These are phyloP conservation scores for Tripidium arundinaceum DNA, from an alignment of 202 grass and related monocot species.

Conservation along the genomic window DNA sequence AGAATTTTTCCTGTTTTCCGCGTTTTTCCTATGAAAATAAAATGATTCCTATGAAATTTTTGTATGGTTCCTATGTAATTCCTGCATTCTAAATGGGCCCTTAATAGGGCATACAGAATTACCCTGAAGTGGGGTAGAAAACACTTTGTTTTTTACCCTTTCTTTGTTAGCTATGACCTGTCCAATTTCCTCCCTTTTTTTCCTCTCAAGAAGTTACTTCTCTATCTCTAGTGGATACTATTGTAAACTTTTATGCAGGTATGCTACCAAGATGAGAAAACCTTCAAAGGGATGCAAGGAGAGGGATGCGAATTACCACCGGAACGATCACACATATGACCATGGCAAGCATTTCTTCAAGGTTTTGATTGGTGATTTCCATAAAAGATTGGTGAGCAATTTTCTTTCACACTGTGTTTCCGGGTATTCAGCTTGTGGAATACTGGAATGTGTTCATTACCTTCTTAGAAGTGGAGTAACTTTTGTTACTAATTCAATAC, in stretches of 20 bases:
- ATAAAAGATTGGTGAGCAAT: constrained; percentile 30
- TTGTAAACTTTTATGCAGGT: not conserved
- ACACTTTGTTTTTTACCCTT: not conserved
- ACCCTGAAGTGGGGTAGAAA: too few relatives aligned
- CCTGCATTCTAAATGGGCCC: too few relatives aligned
- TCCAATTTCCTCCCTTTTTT: not conserved
- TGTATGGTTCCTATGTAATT: too few relatives aligned
- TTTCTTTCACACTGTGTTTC: not conserved
- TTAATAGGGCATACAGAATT: too few relatives aligned
- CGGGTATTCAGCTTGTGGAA: not conserved
- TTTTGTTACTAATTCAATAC: not conserved
- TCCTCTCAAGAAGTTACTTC: not conserved
- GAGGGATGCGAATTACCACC: not conserved
- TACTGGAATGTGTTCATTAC: not conserved
- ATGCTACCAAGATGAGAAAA: constrained; percentile 2
- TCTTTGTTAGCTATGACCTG: not conserved
- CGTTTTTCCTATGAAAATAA: too few relatives aligned
- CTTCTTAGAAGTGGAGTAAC: not conserved
- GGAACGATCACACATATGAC: not conserved
- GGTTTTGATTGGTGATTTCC: constrained; percentile 35
- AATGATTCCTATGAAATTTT: too few relatives aligned
- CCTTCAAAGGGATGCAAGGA: not conserved
- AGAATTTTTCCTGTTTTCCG: too few relatives aligned
- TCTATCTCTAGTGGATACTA: not conserved
- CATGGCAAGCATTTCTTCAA: constrained; percentile 31